These are phyloP conservation scores for Adiantum capillusveneris DNA, from an alignment of 75 land plant genomes.

Conservation along the genomic window DNA sequence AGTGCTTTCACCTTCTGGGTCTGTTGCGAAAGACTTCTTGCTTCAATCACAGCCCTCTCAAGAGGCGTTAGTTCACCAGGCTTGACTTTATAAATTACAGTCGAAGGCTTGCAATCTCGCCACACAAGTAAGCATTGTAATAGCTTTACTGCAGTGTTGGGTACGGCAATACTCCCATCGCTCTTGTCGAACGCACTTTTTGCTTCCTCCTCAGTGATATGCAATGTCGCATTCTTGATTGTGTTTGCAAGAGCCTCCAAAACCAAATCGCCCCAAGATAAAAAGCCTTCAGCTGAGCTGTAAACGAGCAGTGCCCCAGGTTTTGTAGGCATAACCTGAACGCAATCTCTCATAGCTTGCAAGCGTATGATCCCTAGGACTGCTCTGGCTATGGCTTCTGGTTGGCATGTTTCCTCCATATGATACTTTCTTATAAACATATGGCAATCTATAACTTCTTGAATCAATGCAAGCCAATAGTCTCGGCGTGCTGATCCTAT, in stretches of 20 bases:
- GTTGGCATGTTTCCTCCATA: conserved; percentile 26
- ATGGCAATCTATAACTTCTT: conserved; percentile 52
- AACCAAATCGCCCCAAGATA: conserved; percentile 67
- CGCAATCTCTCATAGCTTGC: conserved; percentile 67
- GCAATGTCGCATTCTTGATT: background rate
- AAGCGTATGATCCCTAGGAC: conserved; percentile 53
- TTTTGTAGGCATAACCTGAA: conserved; percentile 42
- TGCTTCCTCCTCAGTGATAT: background rate
- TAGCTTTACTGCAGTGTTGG: background rate
- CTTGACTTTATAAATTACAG: background rate
- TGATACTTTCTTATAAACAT: conserved; percentile 35
- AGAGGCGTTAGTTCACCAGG: conserved; percentile 28
- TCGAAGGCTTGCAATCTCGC: background rate
- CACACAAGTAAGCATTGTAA: background rate
- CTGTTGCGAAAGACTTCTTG: conserved; percentile 43
- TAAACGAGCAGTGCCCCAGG: conserved; percentile 57
- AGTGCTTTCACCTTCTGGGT: conserved; percentile 37
- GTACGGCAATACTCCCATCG: conserved; percentile 13
- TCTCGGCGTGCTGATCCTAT: conserved; percentile 67
- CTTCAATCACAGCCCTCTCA: conserved; percentile 42
- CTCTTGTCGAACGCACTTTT: conserved; percentile 1
- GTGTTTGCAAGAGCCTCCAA: conserved; percentile 45
- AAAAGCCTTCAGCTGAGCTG: conserved; percentile 40
- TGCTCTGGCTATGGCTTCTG: conserved; percentile 52
- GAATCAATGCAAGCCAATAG: conserved; percentile 56